Base-by-base conservation (phyloP, 139 green algal genomes). In the Gonium pectorale region DNA sequence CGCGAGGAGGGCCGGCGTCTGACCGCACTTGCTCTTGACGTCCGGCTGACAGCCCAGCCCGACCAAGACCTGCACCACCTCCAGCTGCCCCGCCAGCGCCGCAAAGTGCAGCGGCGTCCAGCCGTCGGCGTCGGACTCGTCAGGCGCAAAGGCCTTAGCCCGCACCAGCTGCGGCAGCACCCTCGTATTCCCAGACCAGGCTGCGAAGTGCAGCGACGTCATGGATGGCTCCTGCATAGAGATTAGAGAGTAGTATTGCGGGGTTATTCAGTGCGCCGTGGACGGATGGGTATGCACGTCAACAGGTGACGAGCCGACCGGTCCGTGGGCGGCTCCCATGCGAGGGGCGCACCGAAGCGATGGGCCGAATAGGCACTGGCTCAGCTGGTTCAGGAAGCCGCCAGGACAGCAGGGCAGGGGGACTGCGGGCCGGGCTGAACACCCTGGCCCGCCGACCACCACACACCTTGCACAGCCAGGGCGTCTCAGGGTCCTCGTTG, bases 31-130 rank as follows among this genome's bases (percentile, higher is more conserved):
- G 77, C 31, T 83, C 19, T 27, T 38, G 1, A 2, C 43, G 77
- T 83, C 62, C 3, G 62, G 31, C 11, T 29, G 33, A 1, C 56
- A 69, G 1, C 66, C 51, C 4, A 51, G 24, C 33, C 15, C 26
- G 31, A 83, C 62, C 60, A 83, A 62, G 62, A 33, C 8, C 15
- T 19, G 29, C 38, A 83, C 77, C 0, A 21, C 33, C 43, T 73
- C 43, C 29, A n/a, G 13, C 27, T 70, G 74, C 38, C 75, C 75
- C n/a, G 75, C 75, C 59, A 71, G 29, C 8, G 75, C 75, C 29
- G 75, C 75, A n/a, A 82, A 82, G 56, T 82, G 75, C 75, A 82
- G 75, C 41, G 62, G n/a, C 60, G 60, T 74, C 77, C 77, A 83
- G 40, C 77, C 77, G 43, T 83, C 77, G 11, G 46, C 77, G 44